Evolutionary conservation across 352 stramenopile species (phyloP), one percentile per base, ranked within the genome.

Genomic region (Phytophthora vignae): DNA sequence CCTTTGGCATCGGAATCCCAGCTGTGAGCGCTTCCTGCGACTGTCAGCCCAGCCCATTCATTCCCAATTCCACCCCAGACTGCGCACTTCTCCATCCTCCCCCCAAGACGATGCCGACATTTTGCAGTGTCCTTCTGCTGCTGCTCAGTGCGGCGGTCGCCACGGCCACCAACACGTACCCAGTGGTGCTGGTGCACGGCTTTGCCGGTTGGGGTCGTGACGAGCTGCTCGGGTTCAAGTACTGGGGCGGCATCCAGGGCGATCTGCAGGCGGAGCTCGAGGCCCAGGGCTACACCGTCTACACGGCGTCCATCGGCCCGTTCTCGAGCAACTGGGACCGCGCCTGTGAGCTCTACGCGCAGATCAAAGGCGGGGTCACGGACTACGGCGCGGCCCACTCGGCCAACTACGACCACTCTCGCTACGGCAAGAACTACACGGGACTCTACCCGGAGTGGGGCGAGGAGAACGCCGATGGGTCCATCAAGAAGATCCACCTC

Each of bases 251-350:
- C 1, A 72, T 83, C n/a, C 78, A 89, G 54, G 76, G 78, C 10
- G 79, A 88, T 44, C 61, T 85, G 11, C 61, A 78, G 52, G 65
- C 81, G 29, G 69, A 88, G 55, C 81, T 90, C 19, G 65, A 71
- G 22, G 66, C 52, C 0, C 52, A 78, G 55, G 83, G 83, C 29
- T 83, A 85, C 69, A 73, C 79, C 9, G 82, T 88, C 5, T 78
- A 82, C 74, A 84, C 75, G n/a, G 83, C 79, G 17, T 72, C 64
- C 4, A 74, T 91, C 55, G 79, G 83, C 14, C 81, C 81, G 9
- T 77, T 91, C 57, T 85, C 79, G 17, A 88, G 79, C 59, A 86
- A 91, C 56, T 88, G 82, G 80, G 82, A 92, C 65, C 78, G 84
- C n/a, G 81, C 84, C 11, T 87, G 77, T 22, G 84, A 92, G 57